phyloP scores from a whole-genome alignment of 1,284 basidiomycete genomes.

The Peniophora sp. region DNA sequence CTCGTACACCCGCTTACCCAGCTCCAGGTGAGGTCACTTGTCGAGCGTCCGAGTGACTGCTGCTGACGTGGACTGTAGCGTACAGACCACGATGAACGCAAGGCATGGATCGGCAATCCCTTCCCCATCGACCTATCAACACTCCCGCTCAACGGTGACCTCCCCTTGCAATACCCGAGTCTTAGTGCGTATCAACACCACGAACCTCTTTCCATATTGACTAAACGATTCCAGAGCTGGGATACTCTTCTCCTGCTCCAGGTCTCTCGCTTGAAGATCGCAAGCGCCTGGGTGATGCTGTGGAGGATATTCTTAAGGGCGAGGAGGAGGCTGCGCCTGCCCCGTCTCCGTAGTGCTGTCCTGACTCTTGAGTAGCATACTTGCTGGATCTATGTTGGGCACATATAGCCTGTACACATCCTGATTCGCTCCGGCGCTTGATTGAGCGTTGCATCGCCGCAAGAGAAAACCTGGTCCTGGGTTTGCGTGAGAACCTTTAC shows the following conservation, averaged over 20 bases:
- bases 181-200: slow-evolving; percentile 39
- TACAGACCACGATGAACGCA: slow-evolving; percentile 53
- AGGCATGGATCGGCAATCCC: slow-evolving; percentile 65
- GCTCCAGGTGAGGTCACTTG: slow-evolving; percentile 40
- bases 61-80: neutral
- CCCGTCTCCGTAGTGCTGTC: slow-evolving; percentile 17
- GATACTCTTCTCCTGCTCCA: slow-evolving; percentile 39
- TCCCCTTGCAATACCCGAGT: slow-evolving; percentile 66
- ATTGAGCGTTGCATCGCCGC: too few relatives aligned
- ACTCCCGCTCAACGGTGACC: slow-evolving; percentile 31
- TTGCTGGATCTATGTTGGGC: too few relatives aligned
- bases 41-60: neutral
- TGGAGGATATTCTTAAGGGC: slow-evolving; percentile 39
- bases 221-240: slow-evolving; percentile 30
- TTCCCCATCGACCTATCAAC: slow-evolving; percentile 55
- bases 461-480: too few relatives aligned
- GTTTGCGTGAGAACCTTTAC: too few relatives aligned
- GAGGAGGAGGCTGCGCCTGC: slow-evolving; percentile 50
- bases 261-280: slow-evolving; percentile 38
- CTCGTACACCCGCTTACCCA: slow-evolving; percentile 65
- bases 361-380: too few relatives aligned
- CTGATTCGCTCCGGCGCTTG: too few relatives aligned
- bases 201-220: neutral
- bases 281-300: slow-evolving; percentile 34
- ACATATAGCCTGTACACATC: too few relatives aligned